A percentile compares a stretch with the other conserved stretches of the same genome.
phyloP scores from a whole-genome alignment of 2,329 filamentous ascomycete species.

The Massarina eburnea region DNA sequence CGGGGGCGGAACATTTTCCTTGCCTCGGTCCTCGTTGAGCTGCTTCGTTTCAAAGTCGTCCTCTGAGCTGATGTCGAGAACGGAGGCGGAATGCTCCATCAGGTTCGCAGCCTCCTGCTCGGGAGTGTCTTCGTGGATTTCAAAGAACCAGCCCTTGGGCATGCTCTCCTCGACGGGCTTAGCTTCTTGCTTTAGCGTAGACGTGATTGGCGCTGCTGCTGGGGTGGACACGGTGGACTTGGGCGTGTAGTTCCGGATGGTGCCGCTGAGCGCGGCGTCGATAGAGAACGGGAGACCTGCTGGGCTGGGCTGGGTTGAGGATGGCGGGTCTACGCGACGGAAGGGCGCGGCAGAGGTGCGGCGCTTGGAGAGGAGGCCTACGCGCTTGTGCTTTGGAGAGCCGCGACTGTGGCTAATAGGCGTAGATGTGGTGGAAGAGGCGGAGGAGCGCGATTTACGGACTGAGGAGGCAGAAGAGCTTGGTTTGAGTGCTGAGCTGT shows the following conservation, averaged over 20 bases:
- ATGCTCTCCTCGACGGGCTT: slow-evolving; percentile 55
- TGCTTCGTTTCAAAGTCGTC: slow-evolving; percentile 67
- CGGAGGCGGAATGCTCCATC: slow-evolving; percentile 85
- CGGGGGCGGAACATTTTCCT: slow-evolving; percentile 87
- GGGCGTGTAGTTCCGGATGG: slow-evolving; percentile 63
- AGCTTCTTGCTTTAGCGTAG: slow-evolving; percentile 1
- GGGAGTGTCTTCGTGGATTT: slow-evolving; percentile 89
- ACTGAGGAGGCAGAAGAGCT: slow-evolving; percentile 32
- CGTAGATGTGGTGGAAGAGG: slow-evolving; percentile 46
- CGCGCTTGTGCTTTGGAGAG: slow-evolving; percentile 72
- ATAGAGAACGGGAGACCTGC: slow-evolving; percentile 71
- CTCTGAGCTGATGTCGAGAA: slow-evolving; percentile 86
- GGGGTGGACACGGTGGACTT: slow-evolving; percentile 42
- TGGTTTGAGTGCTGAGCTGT: slow-evolving; percentile 23
- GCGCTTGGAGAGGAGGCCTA: slow-evolving; percentile 68
- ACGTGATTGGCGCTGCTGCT: slow-evolving; percentile 41
- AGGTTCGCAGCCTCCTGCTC: slow-evolving; percentile 91
- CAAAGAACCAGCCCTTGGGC: slow-evolving; percentile 76
- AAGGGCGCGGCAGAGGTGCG: slow-evolving; percentile 64
- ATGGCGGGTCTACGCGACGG: slow-evolving; percentile 71
- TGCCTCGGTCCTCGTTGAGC: slow-evolving; percentile 66
- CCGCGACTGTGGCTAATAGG: slow-evolving; percentile 62
- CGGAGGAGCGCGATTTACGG: slow-evolving; percentile 46
- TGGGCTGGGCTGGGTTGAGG: slow-evolving; percentile 50
- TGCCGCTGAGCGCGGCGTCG: slow-evolving; percentile 78